phyloP scores from a whole-genome alignment of 2,329 filamentous ascomycete species.

The Colletotrichum orbiculare region DNA sequence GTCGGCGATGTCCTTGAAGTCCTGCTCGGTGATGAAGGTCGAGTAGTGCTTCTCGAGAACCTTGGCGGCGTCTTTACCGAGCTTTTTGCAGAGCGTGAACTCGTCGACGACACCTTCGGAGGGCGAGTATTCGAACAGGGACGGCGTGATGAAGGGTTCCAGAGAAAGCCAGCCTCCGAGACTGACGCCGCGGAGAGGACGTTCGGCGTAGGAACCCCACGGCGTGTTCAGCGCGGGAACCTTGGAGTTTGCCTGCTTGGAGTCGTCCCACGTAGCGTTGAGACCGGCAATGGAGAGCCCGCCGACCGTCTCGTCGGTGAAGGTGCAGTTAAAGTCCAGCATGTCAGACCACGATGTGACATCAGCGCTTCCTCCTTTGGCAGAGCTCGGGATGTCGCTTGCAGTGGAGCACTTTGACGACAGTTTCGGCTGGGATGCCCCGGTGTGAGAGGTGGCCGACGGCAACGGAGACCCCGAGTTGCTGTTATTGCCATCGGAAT shows the following conservation, averaged over 20 bases:
- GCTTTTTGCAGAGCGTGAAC: constrained; percentile 78
- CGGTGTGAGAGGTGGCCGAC: too few relatives aligned
- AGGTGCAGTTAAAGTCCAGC: constrained; percentile 91
- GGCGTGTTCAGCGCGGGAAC: constrained; percentile 80
- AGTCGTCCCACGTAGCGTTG: constrained; percentile 87
- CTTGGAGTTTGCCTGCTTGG: constrained; percentile 78
- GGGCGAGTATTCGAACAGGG: constrained; percentile 79
- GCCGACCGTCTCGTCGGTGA: constrained; percentile 85
- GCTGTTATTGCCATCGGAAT: too few relatives aligned
- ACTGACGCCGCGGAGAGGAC: constrained; percentile 89
- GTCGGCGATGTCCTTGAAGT: constrained; percentile 84
- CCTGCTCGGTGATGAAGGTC: constrained; percentile 84
- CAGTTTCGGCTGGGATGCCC: too few relatives aligned
- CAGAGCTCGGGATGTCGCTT: too few relatives aligned
- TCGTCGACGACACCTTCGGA: constrained; percentile 84
- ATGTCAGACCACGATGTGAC: constrained; percentile 83
- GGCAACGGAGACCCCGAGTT: too few relatives aligned
- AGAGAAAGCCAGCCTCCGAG: constrained; percentile 93
- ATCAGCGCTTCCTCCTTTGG: too few relatives aligned
- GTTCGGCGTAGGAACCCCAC: constrained; percentile 81
- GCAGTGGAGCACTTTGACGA: too few relatives aligned
- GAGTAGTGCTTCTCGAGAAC: constrained; percentile 93
- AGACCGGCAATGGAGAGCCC: constrained; percentile 93
- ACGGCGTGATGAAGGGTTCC: constrained; percentile 96
- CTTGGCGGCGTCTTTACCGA: constrained; percentile 74